Conservation (phyloP, 2,329 filamentous ascomycete genomes). For the Ophiostoma himal-ulmi region DNA sequence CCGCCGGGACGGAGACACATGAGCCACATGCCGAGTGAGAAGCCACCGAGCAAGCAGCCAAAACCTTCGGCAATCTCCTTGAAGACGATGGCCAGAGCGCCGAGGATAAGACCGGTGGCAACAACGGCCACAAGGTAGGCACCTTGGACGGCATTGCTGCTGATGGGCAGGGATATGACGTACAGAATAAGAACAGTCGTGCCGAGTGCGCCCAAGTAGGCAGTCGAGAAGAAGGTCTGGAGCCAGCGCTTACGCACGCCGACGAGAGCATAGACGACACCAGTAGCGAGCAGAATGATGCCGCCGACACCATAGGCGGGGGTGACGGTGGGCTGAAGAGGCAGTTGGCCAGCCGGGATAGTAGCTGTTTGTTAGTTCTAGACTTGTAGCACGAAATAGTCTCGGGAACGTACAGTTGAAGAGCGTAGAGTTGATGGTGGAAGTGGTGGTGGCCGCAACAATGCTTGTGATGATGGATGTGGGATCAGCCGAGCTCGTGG, state of each 20-base stretch:
- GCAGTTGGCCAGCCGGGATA: constrained; percentile 53
- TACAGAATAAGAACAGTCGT: constrained; percentile 81
- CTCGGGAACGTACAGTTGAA: constrained; percentile 30
- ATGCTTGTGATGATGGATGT: constrained; percentile 14
- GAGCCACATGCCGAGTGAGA: constrained; percentile 86
- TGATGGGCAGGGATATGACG: constrained; percentile 72
- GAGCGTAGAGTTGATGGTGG: constrained; percentile 25
- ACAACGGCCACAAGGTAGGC: constrained; percentile 77
- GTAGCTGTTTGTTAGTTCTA: constrained; percentile 35
- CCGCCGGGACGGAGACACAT: constrained; percentile 71
- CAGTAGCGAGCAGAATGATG: constrained; percentile 66
- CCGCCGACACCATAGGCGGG: constrained; percentile 77
- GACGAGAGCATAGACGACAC: constrained; percentile 64
- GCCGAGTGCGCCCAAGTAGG: constrained; percentile 64
- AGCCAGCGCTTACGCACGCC: constrained; percentile 78
- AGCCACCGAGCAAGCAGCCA: constrained; percentile 82
- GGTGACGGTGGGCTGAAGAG: constrained; percentile 67
- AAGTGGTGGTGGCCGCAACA: constrained; percentile 17
- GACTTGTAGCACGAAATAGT: not conserved
- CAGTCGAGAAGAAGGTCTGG: constrained; percentile 74
- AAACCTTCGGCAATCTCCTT: constrained; percentile 73
- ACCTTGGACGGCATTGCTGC: constrained; percentile 65
- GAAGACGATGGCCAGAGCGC: constrained; percentile 69
- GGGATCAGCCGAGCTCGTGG: not conserved
- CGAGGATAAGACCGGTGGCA: constrained; percentile 67